Evolutionary conservation across 768 basidiomycete genomes (phyloP), one percentile per base, ranked within the genome.

Genomic region (Calocybe cyanea): DNA sequence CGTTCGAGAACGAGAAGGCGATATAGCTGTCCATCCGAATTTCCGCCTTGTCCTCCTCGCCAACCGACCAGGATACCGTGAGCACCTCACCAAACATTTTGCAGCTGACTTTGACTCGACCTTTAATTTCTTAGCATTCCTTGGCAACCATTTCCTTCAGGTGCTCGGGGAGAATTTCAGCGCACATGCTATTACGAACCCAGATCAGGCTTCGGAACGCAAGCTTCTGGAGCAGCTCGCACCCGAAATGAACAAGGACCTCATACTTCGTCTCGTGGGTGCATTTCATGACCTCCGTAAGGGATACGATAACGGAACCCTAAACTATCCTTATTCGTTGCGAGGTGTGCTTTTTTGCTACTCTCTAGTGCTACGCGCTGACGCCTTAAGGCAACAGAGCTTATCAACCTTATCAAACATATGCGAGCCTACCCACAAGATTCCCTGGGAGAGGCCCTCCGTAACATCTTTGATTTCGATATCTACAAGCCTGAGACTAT

Each of bases 391-490:
- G 18, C 31, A 38, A 11, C 54, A 84, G 83, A 85, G 51, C 61
- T 85, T 28, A 83, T 85, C 57, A 83, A 81, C 54, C 67, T 85
- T 20, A 73, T 84, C 2, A 70, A 75, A 34, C 83, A 85, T 55
- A 71, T 85, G 67, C 77, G 71, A 50, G 72, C 77, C 2, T 84
- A 79, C 49, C 80, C 81, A 0, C 58, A 65, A 17, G 83, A 84
- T 57, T 60, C 76, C 0, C 63, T 84, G 9, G 81, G 76, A n/a
- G 69, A 72, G 33, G 75, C 77, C 6, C 62, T 85, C 13, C 69
- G 83, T 13, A 85, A 84, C 54, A 68, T 84, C 8, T 85, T 85
- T 52, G 83, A 85, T 56, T 85, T 83, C 45, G 83, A 85, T 55
- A 70, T 85, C 5, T 81, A 81, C 59, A 78, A 76, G 51, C 77